Evolutionary conservation across 768 basidiomycete genomes (phyloP).

Genomic region (Ephemerocybe angulata): DNA sequence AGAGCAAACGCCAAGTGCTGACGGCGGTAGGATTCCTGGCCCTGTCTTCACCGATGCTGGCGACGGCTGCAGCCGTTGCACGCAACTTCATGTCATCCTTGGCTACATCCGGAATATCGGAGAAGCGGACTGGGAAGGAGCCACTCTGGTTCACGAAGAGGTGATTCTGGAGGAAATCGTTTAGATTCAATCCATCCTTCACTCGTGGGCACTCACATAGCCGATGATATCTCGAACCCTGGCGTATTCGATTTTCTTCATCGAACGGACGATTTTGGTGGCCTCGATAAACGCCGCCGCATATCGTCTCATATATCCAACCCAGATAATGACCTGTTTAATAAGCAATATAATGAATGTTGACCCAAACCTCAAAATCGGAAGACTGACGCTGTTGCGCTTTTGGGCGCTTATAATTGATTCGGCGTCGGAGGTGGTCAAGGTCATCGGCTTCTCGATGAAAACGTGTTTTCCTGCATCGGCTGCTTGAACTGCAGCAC

Average conservation of each 20-base stretch:
- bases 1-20: conserved; percentile 1
- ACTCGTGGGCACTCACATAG: neutral
- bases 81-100: neutral
- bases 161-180: neutral
- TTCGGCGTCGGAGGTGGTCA: neutral
- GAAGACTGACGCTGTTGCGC: neutral
- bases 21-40: neutral
- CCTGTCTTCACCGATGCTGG: neutral
- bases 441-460: conserved; percentile 4
- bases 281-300: conserved; percentile 2
- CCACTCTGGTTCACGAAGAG: conserved; percentile 5
- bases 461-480: conserved; percentile 2
- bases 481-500: neutral
- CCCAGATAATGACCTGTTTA: conserved; percentile 1
- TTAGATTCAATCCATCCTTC: neutral
- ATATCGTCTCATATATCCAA: conserved; percentile 1
- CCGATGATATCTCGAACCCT: conserved; percentile 4
- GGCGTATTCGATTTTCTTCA: conserved; percentile 5
- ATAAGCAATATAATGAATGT: neutral
- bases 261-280: neutral
- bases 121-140: conserved; percentile 2
- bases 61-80: neutral
- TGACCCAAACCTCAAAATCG: neutral
- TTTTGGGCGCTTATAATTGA: neutral
- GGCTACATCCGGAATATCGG: neutral